Base-by-base conservation (phyloP, 2,329 filamentous ascomycete genomes). In the Aschersonia sp. region DNA sequence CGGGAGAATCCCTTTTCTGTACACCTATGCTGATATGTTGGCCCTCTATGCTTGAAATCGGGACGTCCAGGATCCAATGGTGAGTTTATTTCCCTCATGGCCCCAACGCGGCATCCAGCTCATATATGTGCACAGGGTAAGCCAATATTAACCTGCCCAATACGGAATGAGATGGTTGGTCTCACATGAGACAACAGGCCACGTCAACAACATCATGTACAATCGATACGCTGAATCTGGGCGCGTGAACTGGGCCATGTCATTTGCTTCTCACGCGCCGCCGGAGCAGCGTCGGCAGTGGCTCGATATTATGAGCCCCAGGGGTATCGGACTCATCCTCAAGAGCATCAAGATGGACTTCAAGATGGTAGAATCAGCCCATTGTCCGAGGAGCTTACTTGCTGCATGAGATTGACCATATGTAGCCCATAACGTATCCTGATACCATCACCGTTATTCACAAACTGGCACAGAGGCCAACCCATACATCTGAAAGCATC, bases 151-250 rank as follows among this genome's bases (percentile, higher is more conserved):
- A 14, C 40, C 14, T 41, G 40, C 11, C 11, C 10, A 41, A 22
- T 22, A 22, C 22, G 40, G 14, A 41, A 41, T 7, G 14, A 41
- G 9, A 7, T 31, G 2, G 40, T 7, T 14, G 6, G 51, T 48
- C 50, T 51, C 54, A 48, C 45, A 11, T 44, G 32, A 31, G 41
- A 1, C 9, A 7, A 30, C 12, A 64, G 60, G 59, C 6, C 87
- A 95, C 62, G 83, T 95, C 45, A 95, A 94, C 62, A 94, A 94
- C 56, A 81, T 89, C 52, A 78, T 77, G 53, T 94, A 94, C 63
- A 81, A 84, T 55, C 77, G 84, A 51, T 94, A 86, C 62, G 87
- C 87, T 37, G 89, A 95, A 62, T 82, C 83, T 5, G 81, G 81
- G 4, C 76, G 89, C 37, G 76, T 90, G 32, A 86, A 88, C 57